A percentile compares a stretch with the other conserved stretches of the same genome.
phyloP scores from a whole-genome alignment of 768 basidiomycete genomes.

The Suillus variegatus region DNA sequence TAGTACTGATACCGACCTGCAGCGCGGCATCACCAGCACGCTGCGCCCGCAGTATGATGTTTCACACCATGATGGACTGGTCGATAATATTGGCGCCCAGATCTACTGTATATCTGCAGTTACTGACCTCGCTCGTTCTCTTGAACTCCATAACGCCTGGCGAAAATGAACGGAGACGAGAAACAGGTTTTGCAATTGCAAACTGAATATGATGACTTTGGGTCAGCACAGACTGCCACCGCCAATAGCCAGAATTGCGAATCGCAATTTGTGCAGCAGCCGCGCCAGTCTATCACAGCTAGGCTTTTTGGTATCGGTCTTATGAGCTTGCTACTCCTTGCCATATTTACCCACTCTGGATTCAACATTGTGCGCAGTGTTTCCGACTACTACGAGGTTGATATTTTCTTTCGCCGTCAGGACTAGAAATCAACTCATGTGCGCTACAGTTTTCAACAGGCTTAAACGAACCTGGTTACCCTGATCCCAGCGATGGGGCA shows the following conservation, averaged over 20 bases:
- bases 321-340: conserved; percentile 16
- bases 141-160: background rate
- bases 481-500: conserved; percentile 17
- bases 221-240: background rate
- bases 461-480: conserved; percentile 3
- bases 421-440: conserved; percentile 4
- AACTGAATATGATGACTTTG: background rate
- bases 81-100: background rate
- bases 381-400: conserved; percentile 2
- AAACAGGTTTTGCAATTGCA: background rate
- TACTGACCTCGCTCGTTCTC: background rate
- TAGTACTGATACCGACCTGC: background rate
- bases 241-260: background rate
- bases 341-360: background rate
- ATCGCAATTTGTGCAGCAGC: background rate
- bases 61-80: no score
- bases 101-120: background rate
- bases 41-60: background rate
- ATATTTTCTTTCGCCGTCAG: background rate
- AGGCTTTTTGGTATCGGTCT: conserved; percentile 16
- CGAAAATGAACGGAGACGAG: background rate
- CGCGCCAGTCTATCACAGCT: conserved; percentile 8
- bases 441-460: conserved; percentile 11
- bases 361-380: conserved; percentile 6
- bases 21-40: no score